Evolutionary conservation across 306 rosid genomes (phyloP), one percentile per base, ranked within the genome.

Genomic region (Argentina anserina): DNA sequence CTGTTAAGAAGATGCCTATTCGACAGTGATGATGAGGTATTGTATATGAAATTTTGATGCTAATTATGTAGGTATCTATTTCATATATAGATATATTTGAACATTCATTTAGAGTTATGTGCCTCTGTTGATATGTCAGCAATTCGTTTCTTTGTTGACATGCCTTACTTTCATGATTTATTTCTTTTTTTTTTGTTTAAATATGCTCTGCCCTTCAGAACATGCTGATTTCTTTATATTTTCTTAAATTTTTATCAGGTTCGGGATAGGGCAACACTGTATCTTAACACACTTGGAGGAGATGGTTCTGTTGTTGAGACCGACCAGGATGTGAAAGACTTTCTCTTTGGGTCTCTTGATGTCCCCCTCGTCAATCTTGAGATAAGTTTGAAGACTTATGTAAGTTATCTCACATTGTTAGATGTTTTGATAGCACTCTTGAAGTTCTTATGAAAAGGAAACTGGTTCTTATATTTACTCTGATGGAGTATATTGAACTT

Each of bases 241-340:
- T 26, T 71, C 79, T 46, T 77, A 66, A 77, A 26, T 58, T 59
- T 59, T 72, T 78, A 55, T 26, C 81, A 94, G 98, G 99, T 94
- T 83, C 97, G 99, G 72, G 99, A 94, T 81, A 86, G 97, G 84
- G 99, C 99, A 64, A 94, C 99, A 29, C 90, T 94, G 53, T 94
- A 91, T 84, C 83, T 94, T 46, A 87, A 79, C 76, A 85, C 96
- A 29, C 91, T 94, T 77, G 99, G 92, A 67, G 96, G 86, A 71
- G 93, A 91, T 85, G 90, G 87, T 67, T 64, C 81, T 42, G 87
- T 81, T 83, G 89, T 79, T 34, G 95, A 91, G 83, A 89, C 90
- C 40, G 97, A 91, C 47, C 80, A 80, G 76, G 89, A 86, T 75
- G 86, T 79, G 34, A 83, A 81, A 71, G 92, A 85, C 58, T 94